These are phyloP conservation scores for Ustilago bromivora DNA, from an alignment of 1,284 basidiomycete genomes.

Conservation along the genomic window DNA sequence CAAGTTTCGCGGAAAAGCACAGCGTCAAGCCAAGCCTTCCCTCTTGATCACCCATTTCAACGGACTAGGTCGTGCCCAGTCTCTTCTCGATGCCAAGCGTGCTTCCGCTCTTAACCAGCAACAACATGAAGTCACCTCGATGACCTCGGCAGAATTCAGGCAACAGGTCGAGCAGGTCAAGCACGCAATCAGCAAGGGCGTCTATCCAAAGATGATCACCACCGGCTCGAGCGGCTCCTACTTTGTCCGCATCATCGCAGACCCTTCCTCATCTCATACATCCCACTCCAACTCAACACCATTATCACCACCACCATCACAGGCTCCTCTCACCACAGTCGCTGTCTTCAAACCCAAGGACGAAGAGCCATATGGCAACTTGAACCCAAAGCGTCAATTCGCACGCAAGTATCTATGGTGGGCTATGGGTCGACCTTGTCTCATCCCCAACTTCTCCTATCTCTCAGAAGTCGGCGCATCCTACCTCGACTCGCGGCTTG, in stretches of 20 bases:
- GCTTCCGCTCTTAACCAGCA: background rate
- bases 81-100: constrained; percentile 18
- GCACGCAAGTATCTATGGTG: constrained; percentile 68
- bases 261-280: background rate
- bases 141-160: constrained; percentile 42
- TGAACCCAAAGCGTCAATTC: constrained; percentile 66
- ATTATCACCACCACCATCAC: background rate
- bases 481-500: constrained; percentile 80
- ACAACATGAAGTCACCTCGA: constrained; percentile 31
- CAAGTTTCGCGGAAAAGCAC: constrained; percentile 41
- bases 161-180: constrained; percentile 53
- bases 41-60: constrained; percentile 45
- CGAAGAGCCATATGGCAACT: constrained; percentile 69
- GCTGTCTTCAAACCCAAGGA: constrained; percentile 69
- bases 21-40: constrained; percentile 22
- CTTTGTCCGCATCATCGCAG: constrained; percentile 50
- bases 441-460: constrained; percentile 68
- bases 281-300: background rate
- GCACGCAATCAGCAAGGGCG: constrained; percentile 56
- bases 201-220: constrained; percentile 67
- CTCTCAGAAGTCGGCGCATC: constrained; percentile 85
- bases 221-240: constrained; percentile 67
- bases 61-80: constrained; percentile 25
- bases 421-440: constrained; percentile 68
- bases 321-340: constrained; percentile 25